Evolutionary conservation across 2,329 filamentous ascomycete species (phyloP), one percentile per base, ranked within the genome.

Genomic region (Colletotrichum paranaense): DNA sequence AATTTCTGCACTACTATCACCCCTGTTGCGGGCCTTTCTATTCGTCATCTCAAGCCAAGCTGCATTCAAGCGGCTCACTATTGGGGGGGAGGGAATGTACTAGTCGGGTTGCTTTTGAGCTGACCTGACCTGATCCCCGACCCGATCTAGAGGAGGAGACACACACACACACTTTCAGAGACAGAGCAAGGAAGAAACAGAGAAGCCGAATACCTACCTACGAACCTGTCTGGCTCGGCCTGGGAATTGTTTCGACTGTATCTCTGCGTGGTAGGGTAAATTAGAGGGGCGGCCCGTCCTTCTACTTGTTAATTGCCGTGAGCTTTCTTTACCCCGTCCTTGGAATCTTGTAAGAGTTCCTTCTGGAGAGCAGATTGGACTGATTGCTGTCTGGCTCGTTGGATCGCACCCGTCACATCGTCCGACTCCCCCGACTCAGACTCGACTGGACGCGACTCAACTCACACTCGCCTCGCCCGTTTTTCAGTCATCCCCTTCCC

Each of bases 1-100:
- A 59, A 72, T 42, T 55, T 72, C 68, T 68, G 64, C 68, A 71
- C 52, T 62, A 67, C 57, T 19, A 26, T 22, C 26, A 56, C 46
- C 64, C 60, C 24, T 56, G 68, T 57, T 38, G 22, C 35, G 24
- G 12, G 22, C 3, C 35, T 30, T 68, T 38, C 57, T 22, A 72
- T 72, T 72, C 57, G 64, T 56, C 52, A 49, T 26, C 22, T 35
- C 7, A 49, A 32, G 35, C 26, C 46, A 67, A 68, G 64, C 49
- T 62, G 65, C 64, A 52, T 42, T 24, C 30, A 26, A 49, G 49
- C 46, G 30, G 24, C 30, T 64, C 35, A 22, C 42, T 49, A 49
- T 49, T 49, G 42, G 42, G 62, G 49, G 42, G 49, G 30, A 56
- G 42, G 19, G 42, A 49, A 49, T 26, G 42, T 56, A 30, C 26